A percentile compares a stretch with the other conserved stretches of the same genome.
These are phyloP conservation scores for Psidium friedrichsthalianum DNA, from an alignment of 345 rosid species.

Conservation along the genomic window DNA sequence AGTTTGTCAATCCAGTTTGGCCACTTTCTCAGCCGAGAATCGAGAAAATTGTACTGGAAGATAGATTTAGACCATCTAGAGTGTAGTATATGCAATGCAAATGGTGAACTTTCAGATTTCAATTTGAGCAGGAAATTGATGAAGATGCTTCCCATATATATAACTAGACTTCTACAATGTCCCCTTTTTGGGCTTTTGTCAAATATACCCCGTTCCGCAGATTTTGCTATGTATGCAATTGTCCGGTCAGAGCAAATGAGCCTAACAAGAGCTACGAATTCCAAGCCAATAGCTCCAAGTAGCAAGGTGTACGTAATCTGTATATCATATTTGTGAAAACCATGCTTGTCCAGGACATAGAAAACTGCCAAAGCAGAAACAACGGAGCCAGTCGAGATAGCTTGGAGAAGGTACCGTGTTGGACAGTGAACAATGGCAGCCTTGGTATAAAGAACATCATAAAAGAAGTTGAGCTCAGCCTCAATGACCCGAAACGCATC, in stretches of 20 bases:
- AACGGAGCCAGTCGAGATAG: too few species aligned
- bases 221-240: background rate
- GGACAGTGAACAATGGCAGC: too few species aligned
- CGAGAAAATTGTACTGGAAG: background rate
- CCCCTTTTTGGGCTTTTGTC: too few species aligned
- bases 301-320: background rate
- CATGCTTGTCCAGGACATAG: background rate
- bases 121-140: background rate
- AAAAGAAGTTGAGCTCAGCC: too few species aligned
- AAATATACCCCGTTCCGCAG: background rate
- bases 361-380: background rate
- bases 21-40: background rate
- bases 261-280: background rate
- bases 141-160: background rate
- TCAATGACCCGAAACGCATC: background rate
- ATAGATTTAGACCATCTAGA: background rate
- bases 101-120: background rate
- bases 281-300: conserved; percentile 6
- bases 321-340: background rate
- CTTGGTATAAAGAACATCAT: too few species aligned
- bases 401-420: too few species aligned
- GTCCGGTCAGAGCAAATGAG: conserved; percentile 10
- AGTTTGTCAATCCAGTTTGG: background rate
- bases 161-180: background rate
- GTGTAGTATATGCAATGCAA: background rate